Evolutionary conservation across 2,329 filamentous ascomycete species (phyloP), one percentile per base, ranked within the genome.

Genomic region (Aspergillus spinulosporus): DNA sequence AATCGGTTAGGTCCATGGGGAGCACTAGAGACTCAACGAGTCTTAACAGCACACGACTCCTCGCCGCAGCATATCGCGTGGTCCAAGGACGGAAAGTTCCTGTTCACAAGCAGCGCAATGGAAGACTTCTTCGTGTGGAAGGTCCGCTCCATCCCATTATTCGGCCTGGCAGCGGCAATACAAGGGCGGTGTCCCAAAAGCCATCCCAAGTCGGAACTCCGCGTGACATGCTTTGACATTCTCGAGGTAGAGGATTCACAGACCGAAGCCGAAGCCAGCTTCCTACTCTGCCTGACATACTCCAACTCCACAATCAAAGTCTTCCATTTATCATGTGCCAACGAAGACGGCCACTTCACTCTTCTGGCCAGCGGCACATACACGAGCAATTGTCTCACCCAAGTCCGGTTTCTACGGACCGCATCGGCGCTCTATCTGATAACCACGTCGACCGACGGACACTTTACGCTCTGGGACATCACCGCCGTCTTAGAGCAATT

Each of bases 81-180:
- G 90, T 85, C 88, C 1, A 69, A 72, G 0, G 81, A 84, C 46
- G 83, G 87, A 2, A 72, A 78, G 1, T 88, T 88, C 64, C 82
- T 99, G 2, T 89, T 97, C 69, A 96, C 90, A 62, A 92, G 90
- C 65, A 91, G 85, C 5, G 94, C 92, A 0, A 87, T 86, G 59
- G 93, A 97, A 70, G 93, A 99, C 72, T 88, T 97, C 61, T 93
- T 88, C 64, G 82, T 92, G 8, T 99, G 94, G 93, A 82, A 84
- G 40, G 72, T 93, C 34, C 78, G 77, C 46, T 67, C 68, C 8
- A 70, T 89, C 5, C 78, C 85, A 28, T 76, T 79, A 1, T 74
- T 83, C 54, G 77, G 75, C 2, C 64, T 84, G 7, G 82, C 84
- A 0, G 75, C 82, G 1, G 73, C 82, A 0, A 80, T 82, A 59